Conservation (phyloP, 352 stramenopile genomes). For the Thalassiosira allenii region DNA sequence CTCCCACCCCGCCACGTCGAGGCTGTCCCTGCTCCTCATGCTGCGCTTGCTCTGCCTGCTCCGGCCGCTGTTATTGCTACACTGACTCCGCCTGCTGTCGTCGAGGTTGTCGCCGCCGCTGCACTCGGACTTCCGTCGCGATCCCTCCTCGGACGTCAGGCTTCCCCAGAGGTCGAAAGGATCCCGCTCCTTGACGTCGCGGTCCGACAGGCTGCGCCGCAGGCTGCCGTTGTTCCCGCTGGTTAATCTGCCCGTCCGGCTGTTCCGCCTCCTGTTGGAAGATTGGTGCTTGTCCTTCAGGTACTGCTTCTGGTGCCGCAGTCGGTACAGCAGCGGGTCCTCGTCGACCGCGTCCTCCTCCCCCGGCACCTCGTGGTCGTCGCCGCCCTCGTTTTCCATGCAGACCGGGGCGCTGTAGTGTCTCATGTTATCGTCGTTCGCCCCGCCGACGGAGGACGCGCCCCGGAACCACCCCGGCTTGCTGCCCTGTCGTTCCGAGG, state of each 20-base stretch:
- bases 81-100: neutral
- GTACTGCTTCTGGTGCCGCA: constrained; percentile 26
- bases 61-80: neutral
- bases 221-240: neutral
- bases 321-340: constrained; percentile 25
- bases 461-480: too few relatives aligned
- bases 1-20: constrained; percentile 13
- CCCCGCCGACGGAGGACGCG: too few relatives aligned
- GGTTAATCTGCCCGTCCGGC: neutral
- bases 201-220: neutral
- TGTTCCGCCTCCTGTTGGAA: neutral
- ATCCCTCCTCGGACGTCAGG: constrained; percentile 26
- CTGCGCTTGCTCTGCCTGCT: neutral
- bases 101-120: neutral
- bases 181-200: neutral
- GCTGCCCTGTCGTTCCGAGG: too few relatives aligned
- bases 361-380: neutral
- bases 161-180: constrained; percentile 37
- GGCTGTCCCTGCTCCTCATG: neutral
- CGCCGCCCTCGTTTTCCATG: neutral
- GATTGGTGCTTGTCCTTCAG: neutral
- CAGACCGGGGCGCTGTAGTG: neutral
- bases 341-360: neutral
- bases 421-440: too few relatives aligned
- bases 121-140: neutral